These are phyloP conservation scores for Leucocoprinus birnbaumii DNA, from an alignment of 768 basidiomycete species.

Conservation along the genomic window DNA sequence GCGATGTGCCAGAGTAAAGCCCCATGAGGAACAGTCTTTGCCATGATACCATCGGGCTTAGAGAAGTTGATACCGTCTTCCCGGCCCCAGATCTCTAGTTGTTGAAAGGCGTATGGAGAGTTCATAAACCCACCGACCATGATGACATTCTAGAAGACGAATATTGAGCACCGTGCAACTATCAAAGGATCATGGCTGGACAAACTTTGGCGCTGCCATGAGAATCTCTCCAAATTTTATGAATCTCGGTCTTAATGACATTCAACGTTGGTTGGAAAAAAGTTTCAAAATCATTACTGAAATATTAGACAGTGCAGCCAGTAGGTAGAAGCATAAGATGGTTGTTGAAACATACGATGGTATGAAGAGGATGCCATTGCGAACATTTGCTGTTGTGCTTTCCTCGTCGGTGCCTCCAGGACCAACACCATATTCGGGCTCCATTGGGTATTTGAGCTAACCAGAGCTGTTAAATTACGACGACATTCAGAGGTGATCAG, in stretches of 20 bases:
- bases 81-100: constrained; percentile 1
- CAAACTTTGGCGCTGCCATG: background rate
- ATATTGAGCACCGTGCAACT: background rate
- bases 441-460: too few relatives aligned
- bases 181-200: background rate
- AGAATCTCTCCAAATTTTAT: background rate
- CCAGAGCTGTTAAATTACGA: too few relatives aligned
- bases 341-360: background rate
- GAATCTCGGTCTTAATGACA: background rate
- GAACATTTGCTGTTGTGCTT: background rate
- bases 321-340: too few relatives aligned
- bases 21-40: constrained; percentile 1
- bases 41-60: constrained; percentile 4
- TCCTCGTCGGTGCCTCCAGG: background rate
- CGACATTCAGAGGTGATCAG: background rate
- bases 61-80: background rate
- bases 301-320: too few relatives aligned
- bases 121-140: constrained; percentile 5
- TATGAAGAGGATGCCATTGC: background rate
- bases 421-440: constrained; percentile 1
- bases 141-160: background rate
- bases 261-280: background rate
- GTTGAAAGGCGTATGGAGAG: background rate
- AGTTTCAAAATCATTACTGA: background rate
- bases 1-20: background rate